These are phyloP conservation scores for Cicer yamashitae DNA, from an alignment of 306 rosid species.

Conservation along the genomic window DNA sequence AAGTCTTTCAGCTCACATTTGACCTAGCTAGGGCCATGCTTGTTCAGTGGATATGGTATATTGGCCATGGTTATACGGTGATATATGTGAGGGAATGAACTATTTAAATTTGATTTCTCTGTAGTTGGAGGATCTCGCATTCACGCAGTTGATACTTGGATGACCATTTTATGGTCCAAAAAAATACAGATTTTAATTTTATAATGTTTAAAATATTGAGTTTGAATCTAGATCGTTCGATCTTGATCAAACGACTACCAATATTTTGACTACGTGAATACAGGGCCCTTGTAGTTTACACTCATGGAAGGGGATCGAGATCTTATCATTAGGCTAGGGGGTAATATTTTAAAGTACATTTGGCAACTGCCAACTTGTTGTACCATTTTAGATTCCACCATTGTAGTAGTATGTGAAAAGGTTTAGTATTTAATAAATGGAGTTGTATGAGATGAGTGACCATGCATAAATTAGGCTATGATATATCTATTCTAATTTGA, in stretches of 20 bases:
- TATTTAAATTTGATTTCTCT: background rate
- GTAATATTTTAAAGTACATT: background rate
- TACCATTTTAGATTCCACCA: conserved; percentile 25
- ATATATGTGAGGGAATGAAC: background rate
- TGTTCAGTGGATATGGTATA: background rate
- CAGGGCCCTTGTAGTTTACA: background rate
- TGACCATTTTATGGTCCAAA: no score
- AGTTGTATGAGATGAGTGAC: conserved; percentile 11
- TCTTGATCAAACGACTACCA: no score
- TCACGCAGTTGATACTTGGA: no score
- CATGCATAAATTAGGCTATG: conserved; percentile 10
- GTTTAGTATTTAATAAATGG: conserved; percentile 4
- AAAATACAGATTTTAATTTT: no score
- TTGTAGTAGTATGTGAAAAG: conserved; percentile 20
- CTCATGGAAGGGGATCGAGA: background rate
- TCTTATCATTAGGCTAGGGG: background rate
- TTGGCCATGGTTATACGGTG: background rate
- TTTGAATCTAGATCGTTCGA: no score
- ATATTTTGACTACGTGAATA: no score
- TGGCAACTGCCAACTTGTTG: background rate
- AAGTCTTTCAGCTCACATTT: conserved; percentile 45
- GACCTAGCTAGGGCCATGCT: conserved; percentile 13
- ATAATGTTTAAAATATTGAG: no score
- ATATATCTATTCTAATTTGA: conserved; percentile 9
- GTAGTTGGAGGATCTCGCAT: no score